Conservation (phyloP, 148 eudicot species). For the Gaultheria prostrata region DNA sequence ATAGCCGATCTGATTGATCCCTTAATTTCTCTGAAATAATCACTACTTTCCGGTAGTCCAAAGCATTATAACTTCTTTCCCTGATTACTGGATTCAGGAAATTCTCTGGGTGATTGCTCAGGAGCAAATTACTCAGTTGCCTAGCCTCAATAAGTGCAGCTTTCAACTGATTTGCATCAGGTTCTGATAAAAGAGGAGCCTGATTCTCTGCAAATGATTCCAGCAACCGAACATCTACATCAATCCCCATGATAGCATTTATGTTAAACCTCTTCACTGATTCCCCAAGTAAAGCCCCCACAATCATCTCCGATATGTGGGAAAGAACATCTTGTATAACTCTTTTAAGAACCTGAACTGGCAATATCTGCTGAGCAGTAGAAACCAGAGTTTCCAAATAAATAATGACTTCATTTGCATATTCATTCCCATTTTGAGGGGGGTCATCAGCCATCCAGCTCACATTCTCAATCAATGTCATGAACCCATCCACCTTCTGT, state of each 20-base stretch:
- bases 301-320: slow-evolving; percentile 83
- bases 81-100: slow-evolving; percentile 89
- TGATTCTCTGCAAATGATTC: slow-evolving; percentile 88
- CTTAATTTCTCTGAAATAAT: slow-evolving; percentile 75
- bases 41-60: slow-evolving; percentile 87
- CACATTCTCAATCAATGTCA: slow-evolving; percentile 80
- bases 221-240: slow-evolving; percentile 64
- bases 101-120: slow-evolving; percentile 88
- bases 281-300: slow-evolving; percentile 72
- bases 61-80: slow-evolving; percentile 77
- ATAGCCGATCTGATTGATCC: slow-evolving; percentile 83
- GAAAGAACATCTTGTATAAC: slow-evolving; percentile 73
- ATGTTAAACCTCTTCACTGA: slow-evolving; percentile 75
- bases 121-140: slow-evolving; percentile 78
- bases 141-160: slow-evolving; percentile 70
- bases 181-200: slow-evolving; percentile 60
- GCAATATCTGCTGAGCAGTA: slow-evolving; percentile 93
- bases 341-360: slow-evolving; percentile 75
- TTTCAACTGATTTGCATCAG: slow-evolving; percentile 64
- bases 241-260: slow-evolving; percentile 78
- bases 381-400: slow-evolving; percentile 87
- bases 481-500: slow-evolving; percentile 81
- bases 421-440: slow-evolving; percentile 77
- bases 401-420: slow-evolving; percentile 91
- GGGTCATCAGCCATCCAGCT: slow-evolving; percentile 93